Evolutionary conservation across 495 filamentous ascomycete species (phyloP).

Genomic region (Bombardia bombarda): DNA sequence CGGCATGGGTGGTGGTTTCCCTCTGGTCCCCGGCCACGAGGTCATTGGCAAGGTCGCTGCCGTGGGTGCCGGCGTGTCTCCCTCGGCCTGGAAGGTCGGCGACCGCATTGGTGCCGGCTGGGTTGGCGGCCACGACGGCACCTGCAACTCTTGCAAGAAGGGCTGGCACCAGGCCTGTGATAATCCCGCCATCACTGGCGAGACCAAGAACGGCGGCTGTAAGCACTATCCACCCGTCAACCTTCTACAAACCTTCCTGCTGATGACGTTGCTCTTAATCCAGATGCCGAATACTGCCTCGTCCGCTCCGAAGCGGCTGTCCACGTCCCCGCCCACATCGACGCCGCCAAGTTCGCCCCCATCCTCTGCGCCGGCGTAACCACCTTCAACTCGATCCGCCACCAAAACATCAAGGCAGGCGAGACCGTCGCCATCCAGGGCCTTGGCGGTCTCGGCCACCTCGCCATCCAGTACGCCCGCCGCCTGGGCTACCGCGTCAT

Average conservation of each 20-base stretch:
- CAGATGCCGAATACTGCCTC: conserved; percentile 54
- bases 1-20: conserved; percentile 33
- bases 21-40: conserved; percentile 48
- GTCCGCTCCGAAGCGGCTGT: conserved; percentile 54
- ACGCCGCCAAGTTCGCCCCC: conserved; percentile 51
- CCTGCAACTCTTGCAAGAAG: conserved; percentile 39
- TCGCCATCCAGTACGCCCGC: conserved; percentile 60
- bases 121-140: conserved; percentile 45
- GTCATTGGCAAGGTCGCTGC: conserved; percentile 44
- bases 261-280: too few relatives aligned
- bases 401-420: conserved; percentile 48
- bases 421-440: conserved; percentile 54
- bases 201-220: conserved; percentile 42
- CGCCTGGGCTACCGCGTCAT: too few relatives aligned
- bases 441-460: conserved; percentile 55
- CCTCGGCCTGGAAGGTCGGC: conserved; percentile 35
- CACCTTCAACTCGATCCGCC: conserved; percentile 59
- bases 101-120: conserved; percentile 47
- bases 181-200: conserved; percentile 38
- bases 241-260: too few relatives aligned
- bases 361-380: conserved; percentile 63
- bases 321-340: conserved; percentile 45
- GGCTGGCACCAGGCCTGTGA: conserved; percentile 45
- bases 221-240: too few relatives aligned
- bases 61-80: conserved; percentile 35